Percentiles rank a stretch among this genome's conserved stretches.
Conservation (phyloP, 202 grass and related monocot genomes). For the Sporobolus alterniflorus region DNA sequence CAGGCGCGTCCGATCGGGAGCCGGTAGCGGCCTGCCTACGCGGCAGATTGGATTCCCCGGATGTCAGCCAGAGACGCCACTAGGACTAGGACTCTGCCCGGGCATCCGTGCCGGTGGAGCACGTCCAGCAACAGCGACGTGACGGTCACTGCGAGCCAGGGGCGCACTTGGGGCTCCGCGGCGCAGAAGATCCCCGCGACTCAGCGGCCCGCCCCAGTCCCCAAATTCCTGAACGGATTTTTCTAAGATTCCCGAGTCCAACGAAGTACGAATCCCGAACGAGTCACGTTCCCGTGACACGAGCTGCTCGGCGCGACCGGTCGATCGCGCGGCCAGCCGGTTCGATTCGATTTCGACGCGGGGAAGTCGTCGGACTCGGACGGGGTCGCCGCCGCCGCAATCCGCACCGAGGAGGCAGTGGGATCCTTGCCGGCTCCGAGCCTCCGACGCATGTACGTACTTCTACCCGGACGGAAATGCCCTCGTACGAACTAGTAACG, state of each 20-base stretch:
- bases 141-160: too few relatives aligned
- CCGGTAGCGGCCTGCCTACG: not conserved
- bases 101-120: not conserved
- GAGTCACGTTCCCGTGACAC: not conserved
- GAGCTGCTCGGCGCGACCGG: not conserved
- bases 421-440: not conserved
- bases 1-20: not conserved
- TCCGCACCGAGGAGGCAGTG: not conserved
- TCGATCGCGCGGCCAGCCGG: too few relatives aligned
- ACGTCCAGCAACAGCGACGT: not conserved
- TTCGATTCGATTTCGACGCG: not conserved
- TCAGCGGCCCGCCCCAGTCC: not conserved
- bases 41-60: not conserved
- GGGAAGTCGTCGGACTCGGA: not conserved
- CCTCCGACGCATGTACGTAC: not conserved
- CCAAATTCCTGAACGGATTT: not conserved
- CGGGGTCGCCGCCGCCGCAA: not conserved
- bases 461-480: not conserved
- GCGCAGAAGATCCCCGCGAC: constrained; percentile 19
- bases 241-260: not conserved
- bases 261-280: not conserved
- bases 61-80: too few relatives aligned
- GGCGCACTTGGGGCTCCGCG: too few relatives aligned
- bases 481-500: not conserved
- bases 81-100: not conserved